These are phyloP conservation scores for Castanopsis chinensis DNA, from an alignment of 306 rosid genomes.

Conservation along the genomic window DNA sequence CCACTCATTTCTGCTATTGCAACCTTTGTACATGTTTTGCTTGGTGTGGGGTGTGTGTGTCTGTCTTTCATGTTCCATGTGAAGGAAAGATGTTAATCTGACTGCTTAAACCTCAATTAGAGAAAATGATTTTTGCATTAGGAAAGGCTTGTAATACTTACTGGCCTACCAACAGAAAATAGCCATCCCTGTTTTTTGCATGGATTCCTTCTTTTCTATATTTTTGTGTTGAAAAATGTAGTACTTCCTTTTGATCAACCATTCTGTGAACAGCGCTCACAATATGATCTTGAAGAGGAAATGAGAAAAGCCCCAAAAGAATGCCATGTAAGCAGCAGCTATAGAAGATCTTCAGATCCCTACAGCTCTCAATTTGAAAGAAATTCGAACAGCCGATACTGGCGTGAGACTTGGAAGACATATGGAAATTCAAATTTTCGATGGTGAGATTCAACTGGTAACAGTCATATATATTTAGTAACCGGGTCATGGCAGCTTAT, in stretches of 20 bases:
- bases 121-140: not conserved
- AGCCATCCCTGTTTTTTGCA: not conserved
- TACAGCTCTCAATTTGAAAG: slow-evolving; percentile 47
- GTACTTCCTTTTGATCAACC: slow-evolving; percentile 13
- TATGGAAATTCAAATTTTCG: slow-evolving; percentile 35
- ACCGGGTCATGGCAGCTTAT: not conserved
- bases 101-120: not conserved
- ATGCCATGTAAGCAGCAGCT: slow-evolving; percentile 43
- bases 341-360: slow-evolving; percentile 51
- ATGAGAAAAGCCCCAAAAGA: slow-evolving; percentile 53
- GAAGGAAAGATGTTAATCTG: not conserved
- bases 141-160: not conserved
- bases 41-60: not conserved
- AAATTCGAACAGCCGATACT: slow-evolving; percentile 26
- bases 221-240: not conserved
- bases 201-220: not conserved
- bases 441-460: slow-evolving; percentile 22
- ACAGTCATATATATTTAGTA: not conserved
- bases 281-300: slow-evolving; percentile 85
- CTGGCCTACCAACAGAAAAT: not conserved
- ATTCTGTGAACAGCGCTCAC: slow-evolving; percentile 55
- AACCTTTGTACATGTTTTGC: not conserved
- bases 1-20: not conserved
- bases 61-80: not conserved
- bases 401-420: slow-evolving; percentile 38